Evolutionary conservation across 768 basidiomycete genomes (phyloP).

Genomic region (Vishniacozyma victoriae): DNA sequence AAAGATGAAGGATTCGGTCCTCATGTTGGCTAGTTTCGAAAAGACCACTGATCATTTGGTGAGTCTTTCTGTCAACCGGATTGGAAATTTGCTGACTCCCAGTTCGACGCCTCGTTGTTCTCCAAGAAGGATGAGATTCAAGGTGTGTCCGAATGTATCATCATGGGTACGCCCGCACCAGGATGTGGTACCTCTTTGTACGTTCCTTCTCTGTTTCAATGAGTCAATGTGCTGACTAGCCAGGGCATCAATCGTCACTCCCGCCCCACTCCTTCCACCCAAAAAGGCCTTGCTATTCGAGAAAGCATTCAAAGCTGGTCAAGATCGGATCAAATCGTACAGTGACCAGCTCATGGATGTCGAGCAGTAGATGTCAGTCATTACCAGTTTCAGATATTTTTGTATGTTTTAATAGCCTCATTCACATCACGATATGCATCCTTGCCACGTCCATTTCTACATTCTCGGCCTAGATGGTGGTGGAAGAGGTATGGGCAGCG

Average conservation of each 20-base stretch:
- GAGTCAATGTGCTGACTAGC: neutral
- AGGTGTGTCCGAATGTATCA: conserved; percentile 98
- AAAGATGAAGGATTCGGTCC: conserved; percentile 94
- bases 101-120: conserved; percentile 90
- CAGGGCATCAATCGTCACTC: conserved; percentile 48
- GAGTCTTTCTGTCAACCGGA: conserved; percentile 7
- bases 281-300: conserved; percentile 48
- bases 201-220: conserved; percentile 4
- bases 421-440: too few relatives aligned
- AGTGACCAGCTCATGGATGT: conserved; percentile 7
- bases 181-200: conserved; percentile 93
- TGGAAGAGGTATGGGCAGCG: neutral
- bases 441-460: neutral
- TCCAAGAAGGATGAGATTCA: conserved; percentile 92
- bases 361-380: conserved; percentile 1
- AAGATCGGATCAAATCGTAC: conserved; percentile 7
- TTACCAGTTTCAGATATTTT: neutral
- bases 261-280: conserved; percentile 42
- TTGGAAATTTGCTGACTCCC: neutral
- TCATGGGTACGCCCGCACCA: conserved; percentile 95
- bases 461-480: neutral
- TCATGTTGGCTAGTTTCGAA: conserved; percentile 98
- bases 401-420: neutral
- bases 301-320: conserved; percentile 31
- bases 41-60: conserved; percentile 95